A percentile compares a stretch with the other conserved stretches of the same genome.
phyloP scores from a whole-genome alignment of 129 eudicot species.

The Pulicaria dysenterica region DNA sequence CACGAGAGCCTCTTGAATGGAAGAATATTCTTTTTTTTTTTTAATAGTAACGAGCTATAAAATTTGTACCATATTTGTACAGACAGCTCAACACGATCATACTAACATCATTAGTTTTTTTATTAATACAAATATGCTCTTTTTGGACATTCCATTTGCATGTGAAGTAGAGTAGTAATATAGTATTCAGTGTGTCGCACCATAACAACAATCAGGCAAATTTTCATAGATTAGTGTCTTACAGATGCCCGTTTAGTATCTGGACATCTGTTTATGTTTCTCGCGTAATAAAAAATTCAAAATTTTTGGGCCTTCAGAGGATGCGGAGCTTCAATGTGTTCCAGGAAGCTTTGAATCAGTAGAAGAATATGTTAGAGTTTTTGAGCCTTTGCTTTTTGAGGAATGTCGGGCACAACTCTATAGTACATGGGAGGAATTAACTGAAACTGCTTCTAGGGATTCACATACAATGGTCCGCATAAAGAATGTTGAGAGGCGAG shows the following conservation, averaged over 20 bases:
- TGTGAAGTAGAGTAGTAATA: conserved; percentile 9
- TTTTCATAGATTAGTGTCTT: neutral
- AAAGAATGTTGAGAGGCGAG: conserved; percentile 78
- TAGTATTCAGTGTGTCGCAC: neutral
- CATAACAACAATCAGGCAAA: too few species aligned
- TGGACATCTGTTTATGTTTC: neutral
- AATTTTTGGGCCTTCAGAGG: conserved; percentile 61
- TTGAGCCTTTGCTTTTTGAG: conserved; percentile 96
- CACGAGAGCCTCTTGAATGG: conserved; percentile 42
- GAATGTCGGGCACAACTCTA: conserved; percentile 98
- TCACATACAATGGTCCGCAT: conserved; percentile 70
- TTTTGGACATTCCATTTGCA: conserved; percentile 11
- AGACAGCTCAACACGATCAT: conserved; percentile 13
- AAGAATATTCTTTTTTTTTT: conserved; percentile 8
- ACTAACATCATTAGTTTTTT: neutral
- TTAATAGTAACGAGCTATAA: conserved; percentile 10
- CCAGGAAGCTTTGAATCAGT: conserved; percentile 93
- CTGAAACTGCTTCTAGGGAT: conserved; percentile 58
- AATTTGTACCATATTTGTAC: conserved; percentile 5
- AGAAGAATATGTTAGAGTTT: conserved; percentile 83
- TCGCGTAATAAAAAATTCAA: neutral
- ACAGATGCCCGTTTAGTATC: conserved; percentile 1
- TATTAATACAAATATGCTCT: too few species aligned
- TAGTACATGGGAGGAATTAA: conserved; percentile 94
- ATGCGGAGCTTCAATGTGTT: conserved; percentile 84